These are phyloP conservation scores for Trametes meyenii DNA, from an alignment of 768 basidiomycete species.

Conservation along the genomic window DNA sequence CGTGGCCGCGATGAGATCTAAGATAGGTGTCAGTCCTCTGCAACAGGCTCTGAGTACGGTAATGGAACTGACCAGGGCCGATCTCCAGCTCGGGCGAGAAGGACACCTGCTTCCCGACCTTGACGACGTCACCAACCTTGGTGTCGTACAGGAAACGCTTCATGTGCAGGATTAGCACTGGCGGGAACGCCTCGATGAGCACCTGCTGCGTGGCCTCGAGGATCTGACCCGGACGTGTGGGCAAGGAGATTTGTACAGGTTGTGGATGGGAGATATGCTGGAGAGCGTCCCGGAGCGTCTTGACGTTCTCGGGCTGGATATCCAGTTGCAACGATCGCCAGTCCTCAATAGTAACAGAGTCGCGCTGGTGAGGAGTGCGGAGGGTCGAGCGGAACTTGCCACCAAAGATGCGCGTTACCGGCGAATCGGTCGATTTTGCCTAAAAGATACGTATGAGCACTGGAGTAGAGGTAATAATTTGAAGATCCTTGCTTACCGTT, in stretches of 20 bases:
- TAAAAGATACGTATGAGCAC: constrained; percentile 29
- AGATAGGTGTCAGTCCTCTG: background rate
- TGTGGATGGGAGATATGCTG: constrained; percentile 78
- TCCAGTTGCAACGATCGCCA: constrained; percentile 89
- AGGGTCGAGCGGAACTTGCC: constrained; percentile 89
- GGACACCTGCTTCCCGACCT: constrained; percentile 79
- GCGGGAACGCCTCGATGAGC: constrained; percentile 81
- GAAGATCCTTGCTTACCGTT: constrained; percentile 52
- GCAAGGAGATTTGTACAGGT: constrained; percentile 70
- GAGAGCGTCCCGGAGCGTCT: constrained; percentile 83
- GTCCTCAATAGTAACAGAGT: constrained; percentile 88
- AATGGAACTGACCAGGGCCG: constrained; percentile 52
- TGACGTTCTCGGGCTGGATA: constrained; percentile 80
- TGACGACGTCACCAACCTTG: constrained; percentile 74
- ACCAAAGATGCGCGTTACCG: constrained; percentile 91
- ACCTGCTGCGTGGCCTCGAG: constrained; percentile 75
- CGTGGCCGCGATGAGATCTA: constrained; percentile 64
- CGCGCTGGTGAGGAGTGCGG: constrained; percentile 78
- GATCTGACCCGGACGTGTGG: constrained; percentile 55
- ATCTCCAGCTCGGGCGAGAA: constrained; percentile 82
- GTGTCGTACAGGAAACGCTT: constrained; percentile 91
- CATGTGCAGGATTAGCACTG: constrained; percentile 83
- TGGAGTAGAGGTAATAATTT: background rate
- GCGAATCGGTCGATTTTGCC: constrained; percentile 81
- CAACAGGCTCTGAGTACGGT: constrained; percentile 1